These are phyloP conservation scores for Arachis stenosperma DNA, from an alignment of 306 rosid genomes.

Conservation along the genomic window DNA sequence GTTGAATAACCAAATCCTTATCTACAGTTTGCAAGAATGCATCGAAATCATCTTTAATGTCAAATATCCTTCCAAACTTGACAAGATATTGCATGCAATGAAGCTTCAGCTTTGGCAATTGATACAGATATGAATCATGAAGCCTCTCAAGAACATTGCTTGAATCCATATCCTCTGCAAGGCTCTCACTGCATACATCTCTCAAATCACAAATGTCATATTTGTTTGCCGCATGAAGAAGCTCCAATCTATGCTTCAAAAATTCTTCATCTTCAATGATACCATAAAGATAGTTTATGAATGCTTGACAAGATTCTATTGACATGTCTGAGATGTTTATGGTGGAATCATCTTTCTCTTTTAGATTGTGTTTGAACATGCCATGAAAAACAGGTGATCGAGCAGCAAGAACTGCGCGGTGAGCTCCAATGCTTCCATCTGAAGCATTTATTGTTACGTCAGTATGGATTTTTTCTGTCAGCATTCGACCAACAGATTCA, in stretches of 20 bases:
- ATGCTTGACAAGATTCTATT: conserved; percentile 62
- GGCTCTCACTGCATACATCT: conserved; percentile 80
- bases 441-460: conserved; percentile 62
- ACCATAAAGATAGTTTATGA: conserved; percentile 73
- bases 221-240: conserved; percentile 71
- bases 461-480: conserved; percentile 66
- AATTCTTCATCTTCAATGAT: conserved; percentile 64
- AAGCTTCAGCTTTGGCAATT: conserved; percentile 59
- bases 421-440: conserved; percentile 71
- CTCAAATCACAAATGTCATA: conserved; percentile 74
- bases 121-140: conserved; percentile 67
- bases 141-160: conserved; percentile 76
- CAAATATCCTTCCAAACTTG: conserved; percentile 73
- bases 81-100: conserved; percentile 76
- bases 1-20: conserved; percentile 60
- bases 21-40: conserved; percentile 65
- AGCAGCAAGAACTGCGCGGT: conserved; percentile 67
- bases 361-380: conserved; percentile 74
- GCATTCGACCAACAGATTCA: conserved; percentile 60
- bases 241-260: conserved; percentile 58
- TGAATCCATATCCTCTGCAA: conserved; percentile 70
- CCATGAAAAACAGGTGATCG: conserved; percentile 8
- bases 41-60: conserved; percentile 60
- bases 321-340: conserved; percentile 75
- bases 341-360: conserved; percentile 62